A percentile compares a stretch with the other conserved stretches of the same genome.
Evolutionary conservation across 108 stramenopile genomes (phyloP).

Genomic region (Cyclotella cryptica): DNA sequence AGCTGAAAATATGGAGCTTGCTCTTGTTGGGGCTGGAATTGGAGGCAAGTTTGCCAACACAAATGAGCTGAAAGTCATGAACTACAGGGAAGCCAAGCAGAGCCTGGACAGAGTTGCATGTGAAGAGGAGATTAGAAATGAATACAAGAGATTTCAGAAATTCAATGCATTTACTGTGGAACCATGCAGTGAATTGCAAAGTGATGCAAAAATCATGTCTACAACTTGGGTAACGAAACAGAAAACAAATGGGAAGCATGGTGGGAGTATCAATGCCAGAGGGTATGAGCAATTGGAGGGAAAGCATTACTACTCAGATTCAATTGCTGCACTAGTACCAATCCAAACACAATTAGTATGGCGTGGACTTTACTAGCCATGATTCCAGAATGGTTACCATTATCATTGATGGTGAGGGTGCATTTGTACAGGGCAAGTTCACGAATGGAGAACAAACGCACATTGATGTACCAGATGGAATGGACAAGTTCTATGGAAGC

Average conservation of each 20-base stretch:
- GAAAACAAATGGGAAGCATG: not conserved
- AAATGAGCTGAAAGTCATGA: slow-evolving; percentile 2
- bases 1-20: not conserved
- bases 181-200: not conserved
- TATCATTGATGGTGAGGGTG: too few species aligned
- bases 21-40: slow-evolving; percentile 7
- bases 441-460: too few species aligned
- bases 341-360: too few species aligned
- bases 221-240: not conserved
- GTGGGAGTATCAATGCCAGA: too few species aligned
- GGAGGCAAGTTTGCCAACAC: not conserved
- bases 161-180: not conserved
- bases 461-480: too few species aligned
- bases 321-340: too few species aligned
- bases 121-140: slow-evolving; percentile 5
- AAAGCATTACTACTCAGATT: too few species aligned
- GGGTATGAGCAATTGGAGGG: too few species aligned
- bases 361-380: too few species aligned
- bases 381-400: too few species aligned
- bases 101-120: not conserved
- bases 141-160: slow-evolving; percentile 1
- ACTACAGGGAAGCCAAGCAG: not conserved
- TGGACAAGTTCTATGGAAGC: too few species aligned
- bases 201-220: not conserved
- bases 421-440: too few species aligned